Conservation (phyloP, 768 basidiomycete genomes). For the Termitomyces sp. region DNA sequence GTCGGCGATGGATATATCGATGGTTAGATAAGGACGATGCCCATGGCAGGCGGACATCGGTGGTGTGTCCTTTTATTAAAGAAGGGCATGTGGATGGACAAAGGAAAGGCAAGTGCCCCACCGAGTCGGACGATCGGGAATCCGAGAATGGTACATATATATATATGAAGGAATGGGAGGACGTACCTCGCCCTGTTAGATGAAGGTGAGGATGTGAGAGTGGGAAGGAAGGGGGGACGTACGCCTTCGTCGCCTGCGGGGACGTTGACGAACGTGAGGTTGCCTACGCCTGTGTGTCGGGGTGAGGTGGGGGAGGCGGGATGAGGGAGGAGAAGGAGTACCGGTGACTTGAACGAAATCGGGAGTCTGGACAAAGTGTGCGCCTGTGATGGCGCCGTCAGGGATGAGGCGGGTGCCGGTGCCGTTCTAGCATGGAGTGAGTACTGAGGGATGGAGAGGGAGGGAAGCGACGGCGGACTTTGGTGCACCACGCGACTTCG, state of each 20-base stretch:
- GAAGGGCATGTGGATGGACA: no score
- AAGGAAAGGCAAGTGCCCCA: no score
- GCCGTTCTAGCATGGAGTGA: slow-evolving; percentile 40
- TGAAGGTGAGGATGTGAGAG: background rate
- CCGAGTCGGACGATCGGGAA: no score
- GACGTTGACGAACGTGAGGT: slow-evolving; percentile 66
- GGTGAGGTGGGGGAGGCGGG: background rate
- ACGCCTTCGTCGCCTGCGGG: slow-evolving; percentile 58
- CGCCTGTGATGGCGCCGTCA: slow-evolving; percentile 65
- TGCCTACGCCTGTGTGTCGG: slow-evolving; percentile 50
- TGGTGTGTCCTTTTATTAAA: no score
- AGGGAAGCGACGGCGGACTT: slow-evolving; percentile 23
- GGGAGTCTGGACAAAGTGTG: slow-evolving; percentile 71
- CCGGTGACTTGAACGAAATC: slow-evolving; percentile 75
- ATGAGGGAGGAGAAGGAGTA: slow-evolving; percentile 6
- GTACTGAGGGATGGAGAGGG: background rate
- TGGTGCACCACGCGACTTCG: slow-evolving; percentile 43
- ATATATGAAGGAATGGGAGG: no score
- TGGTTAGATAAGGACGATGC: no score
- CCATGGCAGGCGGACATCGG: no score
- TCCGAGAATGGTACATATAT: no score
- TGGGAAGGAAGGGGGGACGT: slow-evolving; percentile 2
- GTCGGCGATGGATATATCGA: no score
- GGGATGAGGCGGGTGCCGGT: slow-evolving; percentile 71
- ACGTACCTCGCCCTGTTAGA: slow-evolving; percentile 26